Conservation (phyloP, 2,329 filamentous ascomycete species). For the Chaetomium strumarium region DNA sequence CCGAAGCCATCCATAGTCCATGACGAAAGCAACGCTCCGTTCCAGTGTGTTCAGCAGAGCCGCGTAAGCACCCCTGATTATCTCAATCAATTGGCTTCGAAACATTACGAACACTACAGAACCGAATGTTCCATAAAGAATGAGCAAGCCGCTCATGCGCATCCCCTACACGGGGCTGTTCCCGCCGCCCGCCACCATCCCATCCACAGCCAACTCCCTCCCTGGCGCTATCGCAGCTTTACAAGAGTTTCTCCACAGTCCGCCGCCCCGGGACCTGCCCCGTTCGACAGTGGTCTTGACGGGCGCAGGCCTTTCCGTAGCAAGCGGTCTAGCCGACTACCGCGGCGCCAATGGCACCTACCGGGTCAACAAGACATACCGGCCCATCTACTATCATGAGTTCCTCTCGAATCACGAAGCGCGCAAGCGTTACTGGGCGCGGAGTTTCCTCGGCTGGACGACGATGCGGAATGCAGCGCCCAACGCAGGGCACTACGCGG, state of each 20-base stretch:
- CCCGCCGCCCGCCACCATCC: conserved; percentile 68
- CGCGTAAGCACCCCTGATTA: background rate
- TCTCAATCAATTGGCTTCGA: background rate
- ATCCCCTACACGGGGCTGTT: conserved; percentile 88
- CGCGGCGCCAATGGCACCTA: conserved; percentile 87
- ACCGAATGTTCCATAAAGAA: background rate
- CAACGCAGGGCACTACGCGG: conserved; percentile 72
- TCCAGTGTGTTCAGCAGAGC: background rate
- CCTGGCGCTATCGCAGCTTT: conserved; percentile 73
- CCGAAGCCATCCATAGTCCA: background rate
- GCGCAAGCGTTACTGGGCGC: conserved; percentile 90
- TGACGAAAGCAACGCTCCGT: background rate
- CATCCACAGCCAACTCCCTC: conserved; percentile 62
- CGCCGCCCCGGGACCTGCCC: conserved; percentile 44
- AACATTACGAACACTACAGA: background rate
- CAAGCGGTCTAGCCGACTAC: conserved; percentile 90
- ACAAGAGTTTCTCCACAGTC: conserved; percentile 64
- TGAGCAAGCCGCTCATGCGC: conserved; percentile 58
- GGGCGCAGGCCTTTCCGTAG: conserved; percentile 88
- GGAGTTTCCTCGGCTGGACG: conserved; percentile 90
- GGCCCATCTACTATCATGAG: conserved; percentile 89
- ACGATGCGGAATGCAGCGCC: conserved; percentile 71
- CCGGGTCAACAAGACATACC: conserved; percentile 80
- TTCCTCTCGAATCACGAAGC: conserved; percentile 77
- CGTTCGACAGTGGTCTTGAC: conserved; percentile 51